Conservation (phyloP, 495 filamentous ascomycete genomes). For the Penicillium taxi region DNA sequence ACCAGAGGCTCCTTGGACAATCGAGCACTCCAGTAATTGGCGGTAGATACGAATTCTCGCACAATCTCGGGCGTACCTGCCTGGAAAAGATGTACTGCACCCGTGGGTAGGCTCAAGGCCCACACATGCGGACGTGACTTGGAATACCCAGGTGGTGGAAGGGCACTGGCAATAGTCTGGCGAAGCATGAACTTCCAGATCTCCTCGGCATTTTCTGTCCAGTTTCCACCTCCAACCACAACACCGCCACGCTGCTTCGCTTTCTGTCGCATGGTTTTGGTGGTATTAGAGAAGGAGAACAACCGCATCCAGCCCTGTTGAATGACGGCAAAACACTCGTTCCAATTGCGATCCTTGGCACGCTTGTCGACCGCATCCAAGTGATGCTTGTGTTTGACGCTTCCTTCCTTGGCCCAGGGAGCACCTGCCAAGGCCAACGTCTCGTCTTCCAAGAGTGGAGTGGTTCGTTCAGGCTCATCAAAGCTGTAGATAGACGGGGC, state of each 20-base stretch:
- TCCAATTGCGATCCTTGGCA: slow-evolving; percentile 89
- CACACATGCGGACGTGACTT: slow-evolving; percentile 87
- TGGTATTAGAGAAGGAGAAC: slow-evolving; percentile 76
- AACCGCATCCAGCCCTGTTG: slow-evolving; percentile 93
- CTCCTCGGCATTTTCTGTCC: slow-evolving; percentile 89
- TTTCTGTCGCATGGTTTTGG: slow-evolving; percentile 66
- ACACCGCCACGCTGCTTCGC: slow-evolving; percentile 53
- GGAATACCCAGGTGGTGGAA: slow-evolving; percentile 88
- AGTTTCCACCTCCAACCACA: slow-evolving; percentile 89
- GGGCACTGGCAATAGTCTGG: slow-evolving; percentile 83
- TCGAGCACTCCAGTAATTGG: slow-evolving; percentile 96
- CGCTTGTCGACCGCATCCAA: slow-evolving; percentile 82
- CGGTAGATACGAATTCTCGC: slow-evolving; percentile 84
- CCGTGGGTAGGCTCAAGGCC: slow-evolving; percentile 86
- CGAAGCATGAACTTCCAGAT: slow-evolving; percentile 80
- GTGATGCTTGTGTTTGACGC: slow-evolving; percentile 93
- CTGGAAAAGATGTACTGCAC: slow-evolving; percentile 94
- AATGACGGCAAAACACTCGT: slow-evolving; percentile 94
- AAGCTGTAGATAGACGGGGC: slow-evolving; percentile 45
- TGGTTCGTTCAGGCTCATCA: slow-evolving; percentile 47
- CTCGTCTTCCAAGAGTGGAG: slow-evolving; percentile 81
- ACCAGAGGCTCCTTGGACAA: slow-evolving; percentile 87
- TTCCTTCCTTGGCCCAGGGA: slow-evolving; percentile 96
- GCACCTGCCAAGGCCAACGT: slow-evolving; percentile 81
- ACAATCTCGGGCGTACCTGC: slow-evolving; percentile 93